Percentiles rank a stretch among this genome's conserved stretches.
These are phyloP conservation scores for Colletotrichum sidae DNA, from an alignment of 2,329 filamentous ascomycete genomes.

Conservation along the genomic window DNA sequence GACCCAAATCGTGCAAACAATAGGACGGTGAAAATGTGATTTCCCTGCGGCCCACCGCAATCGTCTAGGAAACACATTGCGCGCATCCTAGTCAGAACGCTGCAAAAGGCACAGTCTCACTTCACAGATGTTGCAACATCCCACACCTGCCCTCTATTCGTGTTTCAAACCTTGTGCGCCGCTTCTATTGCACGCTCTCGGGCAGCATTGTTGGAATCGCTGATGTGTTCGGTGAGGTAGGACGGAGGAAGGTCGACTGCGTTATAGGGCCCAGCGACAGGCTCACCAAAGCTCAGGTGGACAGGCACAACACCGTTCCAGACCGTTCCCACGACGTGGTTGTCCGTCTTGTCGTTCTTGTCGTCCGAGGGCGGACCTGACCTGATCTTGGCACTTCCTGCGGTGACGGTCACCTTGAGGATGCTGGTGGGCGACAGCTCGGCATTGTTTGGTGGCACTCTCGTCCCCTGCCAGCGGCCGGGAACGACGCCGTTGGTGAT, in stretches of 20 bases:
- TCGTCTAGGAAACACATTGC: neutral
- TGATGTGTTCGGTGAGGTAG: slow-evolving; percentile 65
- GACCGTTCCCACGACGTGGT: slow-evolving; percentile 52
- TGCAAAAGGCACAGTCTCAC: no score
- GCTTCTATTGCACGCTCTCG: slow-evolving; percentile 42
- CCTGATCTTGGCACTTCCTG: slow-evolving; percentile 81
- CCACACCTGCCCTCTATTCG: neutral
- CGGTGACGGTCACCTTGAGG: slow-evolving; percentile 74
- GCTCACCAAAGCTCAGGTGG: slow-evolving; percentile 71
- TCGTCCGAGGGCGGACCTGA: slow-evolving; percentile 72
- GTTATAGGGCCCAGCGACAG: slow-evolving; percentile 71
- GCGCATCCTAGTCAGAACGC: no score
- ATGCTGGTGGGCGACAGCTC: slow-evolving; percentile 83
- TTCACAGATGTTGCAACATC: no score
- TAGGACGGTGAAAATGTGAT: no score
- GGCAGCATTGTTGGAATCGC: slow-evolving; percentile 48
- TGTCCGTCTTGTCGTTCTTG: slow-evolving; percentile 58
- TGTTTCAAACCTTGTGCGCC: slow-evolving; percentile 2
- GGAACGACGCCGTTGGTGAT: slow-evolving; percentile 82
- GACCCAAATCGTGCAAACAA: no score
- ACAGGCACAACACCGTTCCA: slow-evolving; percentile 73
- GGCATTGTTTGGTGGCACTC: slow-evolving; percentile 76
- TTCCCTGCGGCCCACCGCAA: neutral
- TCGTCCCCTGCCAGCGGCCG: slow-evolving; percentile 75
- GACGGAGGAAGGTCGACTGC: slow-evolving; percentile 68